Evolutionary conservation across 495 filamentous ascomycete species (phyloP), one percentile per base, ranked within the genome.

Genomic region (Glarea lozoyensis): DNA sequence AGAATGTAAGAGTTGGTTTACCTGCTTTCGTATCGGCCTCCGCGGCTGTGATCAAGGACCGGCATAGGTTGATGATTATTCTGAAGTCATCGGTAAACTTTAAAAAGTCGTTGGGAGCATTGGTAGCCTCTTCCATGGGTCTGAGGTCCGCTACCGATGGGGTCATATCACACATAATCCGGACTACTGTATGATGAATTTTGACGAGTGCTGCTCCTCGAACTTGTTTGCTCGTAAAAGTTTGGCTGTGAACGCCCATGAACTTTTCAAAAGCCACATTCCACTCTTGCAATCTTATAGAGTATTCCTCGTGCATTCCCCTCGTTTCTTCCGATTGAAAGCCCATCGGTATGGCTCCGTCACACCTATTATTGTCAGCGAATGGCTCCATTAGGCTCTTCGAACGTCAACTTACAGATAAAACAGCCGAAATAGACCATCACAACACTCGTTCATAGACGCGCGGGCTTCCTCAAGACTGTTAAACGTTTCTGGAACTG

Each of bases 141-240:
- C 43, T 24, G 6, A 22, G 15, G 29, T 50, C 47, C 18, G 24
- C 19, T 7, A 21, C 1, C 17, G 11, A 10, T 1, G 47, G 40
- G n/a, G 25, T 29, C 12, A 13, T 17, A 9, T 37, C 19, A 7
- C 31, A 20, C 47, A 55, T 50, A 27, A 50, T 42, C 4, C 12
- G 37, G 1, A 21, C 31, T 2, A 37, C 31, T n/a, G 19, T 33
- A 23, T 52, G 32, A 15, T 56, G 53, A 9, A 56, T 45, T 19
- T 53, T 53, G 5, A 52, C 29, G 0, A 56, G 30, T 32, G 46
- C 45, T 10, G 49, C 42, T 10, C 53, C 53, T 21, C 53, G 45
- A 22, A 56, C 25, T 24, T 53, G 25, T 31, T 44, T 50, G 15
- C 53, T 37, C 10, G 17, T 43, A 10, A 49, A 17, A 4, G 19